Evolutionary conservation across 805 yeast species (phyloP).

Genomic region (Hanseniaspora mollemarum): DNA sequence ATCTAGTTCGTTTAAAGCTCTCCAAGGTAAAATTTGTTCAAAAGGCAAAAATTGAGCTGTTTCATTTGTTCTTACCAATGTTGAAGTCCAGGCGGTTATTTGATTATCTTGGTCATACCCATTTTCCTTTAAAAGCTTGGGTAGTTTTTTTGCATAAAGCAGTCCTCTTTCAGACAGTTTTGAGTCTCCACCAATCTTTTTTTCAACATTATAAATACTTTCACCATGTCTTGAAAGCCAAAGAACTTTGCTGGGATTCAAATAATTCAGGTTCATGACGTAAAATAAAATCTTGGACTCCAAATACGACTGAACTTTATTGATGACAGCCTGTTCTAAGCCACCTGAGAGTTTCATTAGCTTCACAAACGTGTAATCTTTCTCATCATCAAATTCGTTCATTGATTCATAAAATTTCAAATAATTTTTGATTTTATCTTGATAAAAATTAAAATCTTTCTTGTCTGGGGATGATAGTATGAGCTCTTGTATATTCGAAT

Average conservation of each 20-base stretch:
- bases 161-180: constrained; percentile 73
- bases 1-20: constrained; percentile 90
- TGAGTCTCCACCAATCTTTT: constrained; percentile 94
- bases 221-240: constrained; percentile 97
- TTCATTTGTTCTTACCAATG: constrained; percentile 81
- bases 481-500: constrained; percentile 73
- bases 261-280: constrained; percentile 79
- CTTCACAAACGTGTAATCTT: constrained; percentile 68
- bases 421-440: constrained; percentile 58
- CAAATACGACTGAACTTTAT: constrained; percentile 74
- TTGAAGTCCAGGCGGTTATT: constrained; percentile 91
- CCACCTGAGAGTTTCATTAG: constrained; percentile 60
- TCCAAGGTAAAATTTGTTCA: constrained; percentile 72
- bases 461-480: constrained; percentile 78
- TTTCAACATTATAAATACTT: constrained; percentile 79
- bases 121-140: constrained; percentile 57
- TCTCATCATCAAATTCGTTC: constrained; percentile 42
- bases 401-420: constrained; percentile 68
- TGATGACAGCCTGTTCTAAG: constrained; percentile 67
- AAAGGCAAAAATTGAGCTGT: constrained; percentile 76
- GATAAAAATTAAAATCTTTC: constrained; percentile 43
- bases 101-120: constrained; percentile 36
- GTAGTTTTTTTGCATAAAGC: constrained; percentile 70
- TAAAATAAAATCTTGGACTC: constrained; percentile 90
- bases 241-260: constrained; percentile 70